phyloP scores from a whole-genome alignment of 2,329 filamentous ascomycete species.

The Penicillium corylophilum region DNA sequence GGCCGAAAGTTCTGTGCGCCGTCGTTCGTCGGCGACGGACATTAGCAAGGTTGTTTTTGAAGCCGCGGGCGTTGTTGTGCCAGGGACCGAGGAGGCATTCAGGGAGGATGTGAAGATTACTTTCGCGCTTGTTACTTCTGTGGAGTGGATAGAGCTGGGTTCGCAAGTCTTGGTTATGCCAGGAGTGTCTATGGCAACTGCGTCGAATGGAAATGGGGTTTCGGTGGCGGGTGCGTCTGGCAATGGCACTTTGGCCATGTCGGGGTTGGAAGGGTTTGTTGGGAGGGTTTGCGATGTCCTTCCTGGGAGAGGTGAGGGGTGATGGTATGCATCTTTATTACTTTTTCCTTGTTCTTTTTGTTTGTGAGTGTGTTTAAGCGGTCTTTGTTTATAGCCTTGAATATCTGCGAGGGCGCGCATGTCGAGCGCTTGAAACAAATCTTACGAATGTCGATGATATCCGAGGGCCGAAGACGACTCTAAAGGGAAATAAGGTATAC shows the following conservation, averaged over 20 bases:
- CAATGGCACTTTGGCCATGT: slow-evolving; percentile 48
- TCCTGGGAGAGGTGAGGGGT: slow-evolving; percentile 8
- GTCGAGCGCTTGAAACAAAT: not conserved
- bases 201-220: slow-evolving; percentile 43
- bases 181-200: slow-evolving; percentile 51
- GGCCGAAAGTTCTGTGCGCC: not conserved
- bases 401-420: not conserved
- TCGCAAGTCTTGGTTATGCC: slow-evolving; percentile 62
- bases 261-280: slow-evolving; percentile 61
- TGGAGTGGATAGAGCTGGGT: slow-evolving; percentile 58
- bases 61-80: not conserved
- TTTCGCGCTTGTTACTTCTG: slow-evolving; percentile 57
- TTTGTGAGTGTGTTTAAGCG: too few relatives aligned
- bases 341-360: too few relatives aligned
- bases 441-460: not conserved
- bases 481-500: too few relatives aligned
- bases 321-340: not conserved
- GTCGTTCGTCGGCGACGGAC: slow-evolving; percentile 20
- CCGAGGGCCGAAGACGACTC: not conserved
- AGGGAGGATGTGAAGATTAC: slow-evolving; percentile 47
- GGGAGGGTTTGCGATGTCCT: slow-evolving; percentile 46
- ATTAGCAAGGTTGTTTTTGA: slow-evolving; percentile 30
- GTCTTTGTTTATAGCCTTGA: not conserved
- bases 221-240: slow-evolving; percentile 51
- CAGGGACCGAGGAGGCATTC: slow-evolving; percentile 11